Evolutionary conservation across 2,329 filamentous ascomycete genomes (phyloP).

Genomic region (Aspergillus glaucus): DNA sequence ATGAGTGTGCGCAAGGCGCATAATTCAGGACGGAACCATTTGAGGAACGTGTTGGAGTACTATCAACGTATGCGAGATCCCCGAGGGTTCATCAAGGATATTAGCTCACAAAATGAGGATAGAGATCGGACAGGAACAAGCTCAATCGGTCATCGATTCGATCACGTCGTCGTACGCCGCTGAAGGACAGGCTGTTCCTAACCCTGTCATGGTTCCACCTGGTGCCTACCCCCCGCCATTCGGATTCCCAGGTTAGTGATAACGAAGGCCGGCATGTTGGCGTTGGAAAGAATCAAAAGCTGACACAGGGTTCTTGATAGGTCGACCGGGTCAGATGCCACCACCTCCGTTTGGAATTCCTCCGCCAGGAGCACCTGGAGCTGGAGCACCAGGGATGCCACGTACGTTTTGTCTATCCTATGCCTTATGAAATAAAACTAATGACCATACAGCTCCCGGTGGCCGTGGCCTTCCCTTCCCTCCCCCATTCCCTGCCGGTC

Average conservation of each 20-base stretch:
- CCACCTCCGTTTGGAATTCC: conserved; percentile 56
- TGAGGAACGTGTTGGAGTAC: conserved; percentile 96
- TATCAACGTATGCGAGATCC: conserved; percentile 68
- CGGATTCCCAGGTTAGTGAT: conserved; percentile 54
- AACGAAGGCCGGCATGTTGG: neutral
- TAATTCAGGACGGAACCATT: conserved; percentile 91
- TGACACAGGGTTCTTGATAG: conserved; percentile 10
- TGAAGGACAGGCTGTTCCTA: conserved; percentile 80
- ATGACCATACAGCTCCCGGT: conserved; percentile 43
- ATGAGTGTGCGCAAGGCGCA: conserved; percentile 99
- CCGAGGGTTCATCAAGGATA: neutral
- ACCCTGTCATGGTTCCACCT: conserved; percentile 69
- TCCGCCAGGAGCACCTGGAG: conserved; percentile 31
- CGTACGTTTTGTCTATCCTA: conserved; percentile 43
- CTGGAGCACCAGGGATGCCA: conserved; percentile 34
- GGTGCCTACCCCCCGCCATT: conserved; percentile 51
- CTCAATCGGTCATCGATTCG: conserved; percentile 95
- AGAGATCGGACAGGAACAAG: conserved; percentile 98
- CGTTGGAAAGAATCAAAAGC: neutral
- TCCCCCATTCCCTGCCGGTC: conserved; percentile 37
- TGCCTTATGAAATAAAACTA: conserved; percentile 5
- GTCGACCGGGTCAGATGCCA: conserved; percentile 36
- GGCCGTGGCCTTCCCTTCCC: conserved; percentile 51
- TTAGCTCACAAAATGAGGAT: conserved; percentile 6
- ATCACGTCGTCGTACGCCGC: conserved; percentile 94